Conservation (phyloP, 2,329 filamentous ascomycete species). For the Botrytis elliptica region DNA sequence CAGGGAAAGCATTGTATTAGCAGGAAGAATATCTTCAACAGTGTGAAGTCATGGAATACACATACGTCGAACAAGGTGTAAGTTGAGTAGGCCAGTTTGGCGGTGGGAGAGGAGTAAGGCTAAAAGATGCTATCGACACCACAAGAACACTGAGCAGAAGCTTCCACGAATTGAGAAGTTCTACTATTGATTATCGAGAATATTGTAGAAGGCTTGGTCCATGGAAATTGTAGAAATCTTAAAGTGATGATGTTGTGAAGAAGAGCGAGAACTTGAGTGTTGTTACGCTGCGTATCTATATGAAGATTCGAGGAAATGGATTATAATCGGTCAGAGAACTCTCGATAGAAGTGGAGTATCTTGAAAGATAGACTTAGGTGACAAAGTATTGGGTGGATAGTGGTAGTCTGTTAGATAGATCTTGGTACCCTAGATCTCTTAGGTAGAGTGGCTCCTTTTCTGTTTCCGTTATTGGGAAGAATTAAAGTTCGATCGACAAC, state of each 20-base stretch:
- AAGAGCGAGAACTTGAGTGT: neutral
- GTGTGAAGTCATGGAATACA: slow-evolving; percentile 5
- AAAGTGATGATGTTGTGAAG: neutral
- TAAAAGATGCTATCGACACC: slow-evolving; percentile 11
- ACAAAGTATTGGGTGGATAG: slow-evolving; percentile 15
- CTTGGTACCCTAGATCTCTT: slow-evolving; percentile 11
- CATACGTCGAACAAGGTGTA: slow-evolving; percentile 39
- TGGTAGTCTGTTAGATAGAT: slow-evolving; percentile 11
- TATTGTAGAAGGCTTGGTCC: slow-evolving; percentile 17
- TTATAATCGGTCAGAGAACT: slow-evolving; percentile 4
- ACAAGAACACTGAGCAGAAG: neutral
- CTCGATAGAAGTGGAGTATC: neutral
- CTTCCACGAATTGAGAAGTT: slow-evolving; percentile 9
- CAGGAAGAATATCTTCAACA: slow-evolving; percentile 12
- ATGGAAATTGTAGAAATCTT: slow-evolving; percentile 22
- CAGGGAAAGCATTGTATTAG: slow-evolving; percentile 26
- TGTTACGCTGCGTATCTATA: slow-evolving; percentile 11
- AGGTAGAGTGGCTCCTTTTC: neutral
- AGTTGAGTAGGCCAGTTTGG: slow-evolving; percentile 40
- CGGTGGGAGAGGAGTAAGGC: slow-evolving; percentile 29
- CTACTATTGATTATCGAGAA: slow-evolving; percentile 9
- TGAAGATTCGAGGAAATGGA: slow-evolving; percentile 3
- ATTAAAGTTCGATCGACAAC: slow-evolving; percentile 13
- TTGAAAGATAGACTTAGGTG: slow-evolving; percentile 6
- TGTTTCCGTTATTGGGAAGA: slow-evolving; percentile 3